Evolutionary conservation across 2,329 filamentous ascomycete species (phyloP), one percentile per base, ranked within the genome.

Genomic region (Monosporascus sp.): DNA sequence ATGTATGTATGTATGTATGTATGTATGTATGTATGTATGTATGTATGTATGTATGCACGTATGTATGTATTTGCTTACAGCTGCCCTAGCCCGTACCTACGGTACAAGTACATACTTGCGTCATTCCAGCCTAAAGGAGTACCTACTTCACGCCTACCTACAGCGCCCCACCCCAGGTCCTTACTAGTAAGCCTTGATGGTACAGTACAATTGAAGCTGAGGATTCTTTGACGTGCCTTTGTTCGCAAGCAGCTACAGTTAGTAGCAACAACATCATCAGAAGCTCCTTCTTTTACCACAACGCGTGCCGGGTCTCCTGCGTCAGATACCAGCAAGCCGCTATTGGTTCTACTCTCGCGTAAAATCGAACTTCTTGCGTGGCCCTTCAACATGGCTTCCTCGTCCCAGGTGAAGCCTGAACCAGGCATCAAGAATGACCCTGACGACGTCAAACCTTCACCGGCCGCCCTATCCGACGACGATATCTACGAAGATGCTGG

Each of bases 401-500:
- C 42, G 17, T 46, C 42, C 7, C 42, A 46, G 2, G 42, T 69
- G 55, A 70, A 70, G 48, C 51, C 57, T 11, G 66, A 68, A 42
- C 62, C 65, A 39, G 61, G 64, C 51, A 72, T 81, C 65, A 81
- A 82, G 67, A 66, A 74, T 5, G 79, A 82, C 54, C 73, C 74
- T 9, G 76, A 78, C 44, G 64, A 68, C 24, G 67, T 66, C 31
- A 68, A 70, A 52, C 66, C 64, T 44, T 73, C 74, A 24, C 72
- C 77, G 22, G 67, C 69, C 27, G 72, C 71, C 42, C 69, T 76
- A 44, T 75, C 76, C 42, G 86, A 89, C 49, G 86, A 89, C 47
- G 86, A 89, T 59, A 75, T 88, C 53, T 89, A 89, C 64, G 74
- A 79, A 61, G 76, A 79, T 60, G 80, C 80, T 6, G 77, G 78